Percentiles rank a stretch among this genome's conserved stretches.
Conservation (phyloP, 495 filamentous ascomycete genomes). For the Neurospora sp. region DNA sequence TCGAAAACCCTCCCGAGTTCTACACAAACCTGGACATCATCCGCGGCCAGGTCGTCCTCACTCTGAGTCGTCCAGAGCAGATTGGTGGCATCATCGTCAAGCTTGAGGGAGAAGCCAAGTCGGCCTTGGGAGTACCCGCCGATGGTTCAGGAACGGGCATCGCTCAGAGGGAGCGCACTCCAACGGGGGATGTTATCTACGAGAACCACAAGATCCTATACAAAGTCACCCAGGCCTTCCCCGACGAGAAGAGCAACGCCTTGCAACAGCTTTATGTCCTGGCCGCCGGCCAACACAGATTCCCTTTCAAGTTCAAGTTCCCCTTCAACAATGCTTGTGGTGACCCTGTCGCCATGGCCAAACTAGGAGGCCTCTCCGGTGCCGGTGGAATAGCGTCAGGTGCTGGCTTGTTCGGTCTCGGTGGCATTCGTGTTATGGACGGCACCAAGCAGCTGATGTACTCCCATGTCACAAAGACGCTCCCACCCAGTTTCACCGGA, state of each 20-base stretch:
- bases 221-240: conserved; percentile 71
- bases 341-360: conserved; percentile 35
- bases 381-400: conserved; percentile 23
- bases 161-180: conserved; percentile 18
- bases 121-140: conserved; percentile 34
- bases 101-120: conserved; percentile 80
- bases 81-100: conserved; percentile 81
- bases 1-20: conserved; percentile 63
- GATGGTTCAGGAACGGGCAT: conserved; percentile 14
- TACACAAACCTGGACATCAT: conserved; percentile 89
- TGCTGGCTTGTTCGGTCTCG: conserved; percentile 24
- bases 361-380: conserved; percentile 32
- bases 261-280: conserved; percentile 55
- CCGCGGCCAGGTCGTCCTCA: conserved; percentile 52
- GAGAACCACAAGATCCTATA: conserved; percentile 53
- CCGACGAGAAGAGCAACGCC: conserved; percentile 52
- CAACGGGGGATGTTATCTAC: conserved; percentile 23
- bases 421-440: conserved; percentile 41
- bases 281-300: conserved; percentile 69
- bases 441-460: conserved; percentile 41
- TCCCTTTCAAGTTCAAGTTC: conserved; percentile 86
- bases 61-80: conserved; percentile 50
- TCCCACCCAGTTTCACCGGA: conserved; percentile 78
- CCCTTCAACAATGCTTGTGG: conserved; percentile 87
- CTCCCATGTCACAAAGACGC: conserved; percentile 69